phyloP scores from a whole-genome alignment of 2,329 filamentous ascomycete species.

The Colletotrichum filicis region DNA sequence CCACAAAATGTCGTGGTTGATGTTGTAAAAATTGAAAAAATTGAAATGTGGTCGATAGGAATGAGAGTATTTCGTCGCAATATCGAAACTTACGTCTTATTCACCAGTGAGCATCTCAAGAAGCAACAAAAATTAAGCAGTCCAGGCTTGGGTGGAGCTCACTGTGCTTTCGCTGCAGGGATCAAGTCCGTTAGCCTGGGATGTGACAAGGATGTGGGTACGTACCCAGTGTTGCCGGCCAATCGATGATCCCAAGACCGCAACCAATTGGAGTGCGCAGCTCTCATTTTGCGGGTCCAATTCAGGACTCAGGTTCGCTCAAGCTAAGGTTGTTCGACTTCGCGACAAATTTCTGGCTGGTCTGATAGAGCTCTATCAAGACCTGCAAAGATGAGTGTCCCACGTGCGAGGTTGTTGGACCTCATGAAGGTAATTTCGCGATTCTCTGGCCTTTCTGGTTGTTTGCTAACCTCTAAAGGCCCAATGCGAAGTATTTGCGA shows the following conservation, averaged over 20 bases:
- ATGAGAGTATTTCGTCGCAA: neutral
- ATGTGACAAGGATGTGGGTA: neutral
- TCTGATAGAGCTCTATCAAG: conserved; percentile 15
- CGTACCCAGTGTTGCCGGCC: neutral
- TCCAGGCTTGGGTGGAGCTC: neutral
- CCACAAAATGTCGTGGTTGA: too few species aligned
- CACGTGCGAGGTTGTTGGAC: conserved; percentile 72
- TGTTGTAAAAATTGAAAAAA: neutral
- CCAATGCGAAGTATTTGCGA: conserved; percentile 92
- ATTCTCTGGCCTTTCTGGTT: neutral
- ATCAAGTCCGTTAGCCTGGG: neutral
- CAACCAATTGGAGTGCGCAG: neutral
- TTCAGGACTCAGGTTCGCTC: conserved; percentile 6
- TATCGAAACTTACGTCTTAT: neutral
- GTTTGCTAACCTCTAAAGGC: conserved; percentile 63
- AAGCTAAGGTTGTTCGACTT: conserved; percentile 19
- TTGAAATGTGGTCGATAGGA: neutral
- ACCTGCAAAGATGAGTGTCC: conserved; percentile 67
- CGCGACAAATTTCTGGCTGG: conserved; percentile 30
- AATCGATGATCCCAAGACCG: conserved; percentile 19
- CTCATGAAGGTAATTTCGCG: conserved; percentile 76
- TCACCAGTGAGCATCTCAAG: neutral
- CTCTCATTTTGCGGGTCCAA: neutral
- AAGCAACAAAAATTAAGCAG: neutral
- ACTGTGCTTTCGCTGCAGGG: neutral